These are phyloP conservation scores for Hypoxylon sp. DNA, from an alignment of 2,329 filamentous ascomycete genomes.

Conservation along the genomic window DNA sequence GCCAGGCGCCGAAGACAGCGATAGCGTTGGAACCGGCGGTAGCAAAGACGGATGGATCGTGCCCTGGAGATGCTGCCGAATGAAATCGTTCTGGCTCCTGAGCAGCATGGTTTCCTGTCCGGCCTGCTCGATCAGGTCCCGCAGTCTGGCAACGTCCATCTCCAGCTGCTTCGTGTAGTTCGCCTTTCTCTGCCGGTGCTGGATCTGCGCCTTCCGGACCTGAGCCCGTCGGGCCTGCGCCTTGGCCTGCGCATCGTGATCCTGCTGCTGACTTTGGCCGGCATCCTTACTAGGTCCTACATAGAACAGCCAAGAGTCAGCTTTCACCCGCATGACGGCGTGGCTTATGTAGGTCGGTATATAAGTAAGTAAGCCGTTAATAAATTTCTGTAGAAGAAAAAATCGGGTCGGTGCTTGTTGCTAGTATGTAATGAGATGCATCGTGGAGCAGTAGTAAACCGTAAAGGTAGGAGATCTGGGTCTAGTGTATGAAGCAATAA, in stretches of 20 bases:
- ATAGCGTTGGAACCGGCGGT: too few species aligned
- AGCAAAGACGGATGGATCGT: background rate
- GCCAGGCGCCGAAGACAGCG: too few species aligned
- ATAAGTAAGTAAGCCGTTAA: too few species aligned
- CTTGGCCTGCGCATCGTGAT: slow-evolving; percentile 48
- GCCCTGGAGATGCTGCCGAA: slow-evolving; percentile 48
- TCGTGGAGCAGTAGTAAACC: too few species aligned
- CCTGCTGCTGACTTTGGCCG: slow-evolving; percentile 8
- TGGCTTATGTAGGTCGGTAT: background rate
- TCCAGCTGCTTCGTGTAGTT: slow-evolving; percentile 65
- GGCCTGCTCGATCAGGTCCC: slow-evolving; percentile 55
- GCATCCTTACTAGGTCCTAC: slow-evolving; percentile 24
- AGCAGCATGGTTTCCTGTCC: slow-evolving; percentile 52
- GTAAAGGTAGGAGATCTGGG: too few species aligned
- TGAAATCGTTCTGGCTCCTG: slow-evolving; percentile 54
- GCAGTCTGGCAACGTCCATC: slow-evolving; percentile 57
- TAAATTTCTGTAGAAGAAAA: slow-evolving; percentile 2
- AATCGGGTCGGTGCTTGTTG: background rate
- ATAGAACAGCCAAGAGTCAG: slow-evolving; percentile 22
- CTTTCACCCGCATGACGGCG: slow-evolving; percentile 4
- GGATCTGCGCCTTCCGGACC: slow-evolving; percentile 61
- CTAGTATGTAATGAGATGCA: too few species aligned
- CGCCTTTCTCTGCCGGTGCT: slow-evolving; percentile 65
- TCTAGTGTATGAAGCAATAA: too few species aligned
- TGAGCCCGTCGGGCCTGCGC: slow-evolving; percentile 59